Conservation (phyloP, 495 filamentous ascomycete species). For the Xylaria grammica region DNA sequence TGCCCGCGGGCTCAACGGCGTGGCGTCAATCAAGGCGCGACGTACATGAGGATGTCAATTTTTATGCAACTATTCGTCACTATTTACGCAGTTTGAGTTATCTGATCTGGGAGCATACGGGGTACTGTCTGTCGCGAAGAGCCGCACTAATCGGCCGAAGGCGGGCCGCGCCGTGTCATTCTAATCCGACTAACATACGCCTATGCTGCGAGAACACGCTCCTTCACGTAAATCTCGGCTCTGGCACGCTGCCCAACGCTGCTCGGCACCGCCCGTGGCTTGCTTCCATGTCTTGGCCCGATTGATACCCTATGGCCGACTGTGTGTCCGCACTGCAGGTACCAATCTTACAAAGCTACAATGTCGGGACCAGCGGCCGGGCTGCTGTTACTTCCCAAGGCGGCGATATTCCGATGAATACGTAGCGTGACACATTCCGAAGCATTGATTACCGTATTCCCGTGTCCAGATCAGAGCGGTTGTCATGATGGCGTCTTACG, state of each 20-base stretch:
- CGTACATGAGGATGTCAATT: not conserved
- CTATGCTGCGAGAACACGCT: constrained; percentile 71
- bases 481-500: not conserved
- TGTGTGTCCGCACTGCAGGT: constrained; percentile 75
- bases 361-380: constrained; percentile 67
- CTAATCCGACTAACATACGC: constrained; percentile 79
- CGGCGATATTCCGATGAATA: constrained; percentile 62
- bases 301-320: constrained; percentile 68
- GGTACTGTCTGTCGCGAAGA: constrained; percentile 70
- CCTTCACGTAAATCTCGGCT: constrained; percentile 80
- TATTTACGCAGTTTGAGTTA: too few relatives aligned
- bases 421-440: not conserved
- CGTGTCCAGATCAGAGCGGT: not conserved
- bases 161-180: constrained; percentile 72
- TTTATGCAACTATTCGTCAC: not conserved
- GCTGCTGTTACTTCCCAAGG: constrained; percentile 85
- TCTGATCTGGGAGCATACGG: too few relatives aligned
- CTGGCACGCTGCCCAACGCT: constrained; percentile 72
- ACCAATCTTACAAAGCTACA: constrained; percentile 68
- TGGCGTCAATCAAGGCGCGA: not conserved
- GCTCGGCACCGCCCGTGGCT: constrained; percentile 71
- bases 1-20: too few relatives aligned
- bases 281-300: constrained; percentile 77
- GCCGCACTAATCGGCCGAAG: constrained; percentile 80
- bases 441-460: not conserved